Conservation (phyloP, 23 red algal genomes). For the Gracilaria domingensis region DNA sequence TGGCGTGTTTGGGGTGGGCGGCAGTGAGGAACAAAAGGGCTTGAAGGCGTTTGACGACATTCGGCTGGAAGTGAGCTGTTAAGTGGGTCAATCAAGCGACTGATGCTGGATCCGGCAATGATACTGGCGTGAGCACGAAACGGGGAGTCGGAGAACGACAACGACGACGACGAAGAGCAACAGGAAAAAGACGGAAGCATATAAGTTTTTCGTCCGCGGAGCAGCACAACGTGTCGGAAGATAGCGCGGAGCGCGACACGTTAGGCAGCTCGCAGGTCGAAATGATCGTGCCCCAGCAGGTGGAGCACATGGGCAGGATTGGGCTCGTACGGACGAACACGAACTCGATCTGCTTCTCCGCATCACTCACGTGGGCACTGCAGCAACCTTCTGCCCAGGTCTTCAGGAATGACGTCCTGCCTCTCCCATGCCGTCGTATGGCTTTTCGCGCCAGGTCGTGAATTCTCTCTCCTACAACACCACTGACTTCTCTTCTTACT, state of each 20-base stretch:
- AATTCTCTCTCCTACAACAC: too few species aligned
- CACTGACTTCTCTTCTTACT: too few species aligned
- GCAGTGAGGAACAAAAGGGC: background rate
- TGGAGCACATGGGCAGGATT: background rate
- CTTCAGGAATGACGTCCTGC: too few species aligned
- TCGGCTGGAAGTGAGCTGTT: slow-evolving; percentile 35
- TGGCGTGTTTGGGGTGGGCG: background rate
- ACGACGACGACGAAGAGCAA: background rate
- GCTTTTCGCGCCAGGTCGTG: too few species aligned
- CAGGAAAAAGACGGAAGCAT: background rate
- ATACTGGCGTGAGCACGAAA: background rate
- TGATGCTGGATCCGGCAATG: slow-evolving; percentile 10
- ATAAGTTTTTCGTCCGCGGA: slow-evolving; percentile 22
- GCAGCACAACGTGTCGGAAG: slow-evolving; percentile 22
- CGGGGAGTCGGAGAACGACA: too few species aligned
- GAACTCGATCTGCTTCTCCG: too few species aligned
- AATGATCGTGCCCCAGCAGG: background rate
- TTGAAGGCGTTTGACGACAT: slow-evolving; percentile 32
- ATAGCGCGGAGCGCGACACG: background rate
- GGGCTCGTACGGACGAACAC: background rate
- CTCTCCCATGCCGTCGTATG: too few species aligned
- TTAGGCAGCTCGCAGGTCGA: background rate
- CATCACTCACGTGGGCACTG: too few species aligned
- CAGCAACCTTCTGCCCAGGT: too few species aligned
- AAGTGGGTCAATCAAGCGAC: slow-evolving; percentile 12